These are phyloP conservation scores for Gastrolobium villosum DNA, from an alignment of 306 rosid species.

Conservation along the genomic window DNA sequence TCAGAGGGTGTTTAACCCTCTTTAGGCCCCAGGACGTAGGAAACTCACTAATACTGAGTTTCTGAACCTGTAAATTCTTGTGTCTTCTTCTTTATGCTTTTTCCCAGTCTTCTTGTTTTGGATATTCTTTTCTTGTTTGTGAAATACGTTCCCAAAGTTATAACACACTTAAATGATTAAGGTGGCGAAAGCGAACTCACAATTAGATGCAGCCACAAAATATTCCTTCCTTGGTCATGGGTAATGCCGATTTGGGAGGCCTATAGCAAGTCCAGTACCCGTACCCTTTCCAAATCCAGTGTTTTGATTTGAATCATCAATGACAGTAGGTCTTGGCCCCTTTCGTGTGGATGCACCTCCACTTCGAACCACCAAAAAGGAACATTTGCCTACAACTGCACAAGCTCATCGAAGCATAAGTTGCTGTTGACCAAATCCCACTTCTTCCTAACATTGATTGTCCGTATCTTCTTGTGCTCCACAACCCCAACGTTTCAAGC, in stretches of 20 bases:
- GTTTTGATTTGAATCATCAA: slow-evolving; percentile 29
- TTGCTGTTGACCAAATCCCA: slow-evolving; percentile 22
- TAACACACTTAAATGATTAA: slow-evolving; percentile 13
- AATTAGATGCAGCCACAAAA: slow-evolving; percentile 9
- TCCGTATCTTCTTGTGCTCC: neutral
- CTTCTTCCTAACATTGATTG: slow-evolving; percentile 26
- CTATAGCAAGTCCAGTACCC: neutral
- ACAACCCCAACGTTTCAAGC: slow-evolving; percentile 20
- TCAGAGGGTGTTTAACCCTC: no score
- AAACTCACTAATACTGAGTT: no score
- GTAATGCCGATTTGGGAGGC: slow-evolving; percentile 24
- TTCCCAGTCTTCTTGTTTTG: no score
- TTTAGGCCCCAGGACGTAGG: no score
- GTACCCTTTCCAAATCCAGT: neutral
- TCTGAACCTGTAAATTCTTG: no score
- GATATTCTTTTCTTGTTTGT: no score
- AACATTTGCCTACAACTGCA: slow-evolving; percentile 11
- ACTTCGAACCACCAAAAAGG: slow-evolving; percentile 6
- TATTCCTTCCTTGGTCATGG: slow-evolving; percentile 37
- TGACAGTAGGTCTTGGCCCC: neutral
- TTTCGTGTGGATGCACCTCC: slow-evolving; percentile 28
- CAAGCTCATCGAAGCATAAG: neutral
- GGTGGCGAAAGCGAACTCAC: slow-evolving; percentile 38
- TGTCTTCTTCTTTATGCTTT: no score
- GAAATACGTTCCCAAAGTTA: no score